Evolutionary conservation across 2,329 filamentous ascomycete species (phyloP).

Genomic region (Simplicillium aogashimaense): DNA sequence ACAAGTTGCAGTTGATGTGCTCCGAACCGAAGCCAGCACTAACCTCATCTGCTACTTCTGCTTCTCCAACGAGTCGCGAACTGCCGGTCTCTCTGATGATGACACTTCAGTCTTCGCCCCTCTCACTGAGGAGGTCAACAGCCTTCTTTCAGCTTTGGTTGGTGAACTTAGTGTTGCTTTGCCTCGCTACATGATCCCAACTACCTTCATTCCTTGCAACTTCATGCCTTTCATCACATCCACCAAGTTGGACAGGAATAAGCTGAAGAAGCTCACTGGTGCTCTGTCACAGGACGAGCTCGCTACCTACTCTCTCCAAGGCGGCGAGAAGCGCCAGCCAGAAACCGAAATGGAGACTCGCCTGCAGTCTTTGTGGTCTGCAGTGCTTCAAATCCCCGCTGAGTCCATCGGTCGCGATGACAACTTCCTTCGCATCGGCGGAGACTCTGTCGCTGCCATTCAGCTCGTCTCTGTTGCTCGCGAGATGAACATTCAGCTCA

Average conservation of each 20-base stretch:
- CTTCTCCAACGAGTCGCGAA: too few species aligned
- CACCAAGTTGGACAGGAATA: background rate
- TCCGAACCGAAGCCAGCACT: background rate
- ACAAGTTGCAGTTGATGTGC: background rate
- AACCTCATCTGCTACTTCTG: too few species aligned
- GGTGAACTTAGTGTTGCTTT: background rate
- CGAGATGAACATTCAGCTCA: background rate
- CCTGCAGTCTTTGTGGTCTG: background rate
- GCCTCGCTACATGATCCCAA: background rate
- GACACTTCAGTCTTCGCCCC: background rate
- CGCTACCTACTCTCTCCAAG: background rate
- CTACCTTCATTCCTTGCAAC: background rate
- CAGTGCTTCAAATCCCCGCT: background rate
- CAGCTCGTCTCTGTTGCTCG: background rate
- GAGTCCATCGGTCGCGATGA: background rate
- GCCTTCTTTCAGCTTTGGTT: background rate
- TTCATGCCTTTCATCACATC: slow-evolving; percentile 1
- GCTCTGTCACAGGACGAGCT: background rate
- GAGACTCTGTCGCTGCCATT: slow-evolving; percentile 1
- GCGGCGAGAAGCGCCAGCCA: background rate
- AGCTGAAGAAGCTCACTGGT: background rate
- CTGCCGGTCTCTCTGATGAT: too few species aligned
- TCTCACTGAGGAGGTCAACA: background rate
- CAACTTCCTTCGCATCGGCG: background rate
- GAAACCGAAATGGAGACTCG: background rate